Percentiles rank a stretch among this genome's conserved stretches.
Evolutionary conservation across 306 rosid genomes (phyloP).

Genomic region (Cicer arietinum): DNA sequence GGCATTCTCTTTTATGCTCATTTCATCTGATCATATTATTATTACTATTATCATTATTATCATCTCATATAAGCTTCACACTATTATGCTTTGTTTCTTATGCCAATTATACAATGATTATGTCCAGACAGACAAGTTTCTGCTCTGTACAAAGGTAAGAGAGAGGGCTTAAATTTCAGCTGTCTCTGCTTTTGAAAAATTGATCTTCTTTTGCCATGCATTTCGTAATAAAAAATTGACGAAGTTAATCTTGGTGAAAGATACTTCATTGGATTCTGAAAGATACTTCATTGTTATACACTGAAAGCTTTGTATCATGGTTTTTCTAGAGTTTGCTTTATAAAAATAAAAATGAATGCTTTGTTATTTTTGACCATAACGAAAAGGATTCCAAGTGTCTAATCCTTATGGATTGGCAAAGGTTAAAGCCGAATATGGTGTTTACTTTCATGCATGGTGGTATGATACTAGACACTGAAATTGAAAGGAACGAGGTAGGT

Average conservation of each 20-base stretch:
- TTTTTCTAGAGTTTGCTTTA: no score
- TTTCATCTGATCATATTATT: conserved; percentile 44
- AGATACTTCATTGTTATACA: no score
- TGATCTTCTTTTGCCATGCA: neutral
- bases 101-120: neutral
- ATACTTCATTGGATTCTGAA: no score
- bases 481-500: no score
- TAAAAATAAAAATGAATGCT: no score
- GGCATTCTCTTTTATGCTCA: conserved; percentile 48
- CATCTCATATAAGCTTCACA: neutral
- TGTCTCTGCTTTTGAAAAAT: neutral
- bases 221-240: neutral
- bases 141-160: neutral
- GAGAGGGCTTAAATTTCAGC: neutral
- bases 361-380: no score
- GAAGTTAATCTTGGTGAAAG: neutral
- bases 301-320: no score
- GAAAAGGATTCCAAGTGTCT: no score
- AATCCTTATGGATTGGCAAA: no score
- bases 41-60: neutral
- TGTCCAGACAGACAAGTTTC: neutral
- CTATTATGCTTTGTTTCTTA: neutral
- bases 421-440: no score
- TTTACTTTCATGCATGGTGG: no score
- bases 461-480: no score